Base-by-base conservation (phyloP, 129 eudicot genomes). In the Escallonia rubra region DNA sequence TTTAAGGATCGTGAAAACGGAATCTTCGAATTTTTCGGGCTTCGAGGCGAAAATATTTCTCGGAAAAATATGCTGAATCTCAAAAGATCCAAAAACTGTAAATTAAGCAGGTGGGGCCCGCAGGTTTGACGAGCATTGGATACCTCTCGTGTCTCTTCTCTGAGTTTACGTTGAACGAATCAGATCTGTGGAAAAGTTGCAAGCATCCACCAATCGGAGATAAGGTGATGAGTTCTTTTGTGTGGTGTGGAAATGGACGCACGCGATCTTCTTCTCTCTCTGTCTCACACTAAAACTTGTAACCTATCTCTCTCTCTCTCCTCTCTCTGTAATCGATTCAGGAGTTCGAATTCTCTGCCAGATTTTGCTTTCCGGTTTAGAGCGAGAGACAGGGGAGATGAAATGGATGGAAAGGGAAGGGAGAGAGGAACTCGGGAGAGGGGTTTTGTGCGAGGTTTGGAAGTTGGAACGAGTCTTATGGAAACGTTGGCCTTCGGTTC, bases 171-270 rank as follows among this genome's bases (percentile, higher is more conserved):
- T 52, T n/a, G 23, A n/a, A 58, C 55, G 55, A 50, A 50, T 50
- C 55, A 50, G 55, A 50, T 23, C 34, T 23, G 34, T 23, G 34
- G 34, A 23, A 23, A 23, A 23, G 34, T 23, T 23, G 34, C n/a
- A 23, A 23, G 34, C 34, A 23, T 23, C 34, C 1, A 1, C 34
- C 34, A 23, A 23, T 23, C 1, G 34, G 34, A 23, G 34, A 23
- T 23, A 23, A 23, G 34, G 34, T 0, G 34, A 1, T 23, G 34
- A 23, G n/a, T 13, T 1, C 2, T 59, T 61, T 15, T 77, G 65
- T 72, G 83, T 63, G 74, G 74, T 72, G 70, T 67, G 61, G 78
- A 43, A 41, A 52, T 10, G 54, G 63, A 55, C 2, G 56, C 13
- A 63, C 40, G 53, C 51, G 4, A 57, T 53, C 68, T 66, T 64